Base-by-base conservation (phyloP, 148 eudicot species). In the Camellia sinensis region DNA sequence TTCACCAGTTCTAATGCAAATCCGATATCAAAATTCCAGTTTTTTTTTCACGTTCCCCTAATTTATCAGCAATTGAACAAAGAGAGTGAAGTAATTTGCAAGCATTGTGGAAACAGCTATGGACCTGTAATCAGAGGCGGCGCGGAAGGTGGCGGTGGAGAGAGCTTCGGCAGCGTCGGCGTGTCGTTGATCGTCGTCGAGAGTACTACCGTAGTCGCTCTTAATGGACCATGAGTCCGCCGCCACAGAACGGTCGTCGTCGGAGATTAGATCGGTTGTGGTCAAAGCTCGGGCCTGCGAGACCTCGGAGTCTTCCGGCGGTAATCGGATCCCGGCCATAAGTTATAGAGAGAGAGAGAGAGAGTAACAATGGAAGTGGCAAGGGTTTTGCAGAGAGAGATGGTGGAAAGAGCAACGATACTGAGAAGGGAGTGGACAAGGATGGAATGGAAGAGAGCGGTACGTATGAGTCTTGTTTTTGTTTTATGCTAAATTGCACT, bases 161-260 rank as follows among this genome's bases (percentile, higher is more conserved):
- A 96, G 99, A 17, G 97, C 99, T 73, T 96, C 98, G 70, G 99
- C 73, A 60, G 98, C 99, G 79, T 93, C 99, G 71, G 98, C 98
- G 72, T 96, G 98, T 62, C 99, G 97, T 78, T 96, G 99, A 40
- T 96, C 98, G 67, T 96, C 98, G 40, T 96, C 99, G 63, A 96
- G 89, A 40, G 97, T 94, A 75, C 97, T 94, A 0, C 99, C 99
- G 56, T 96, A 96, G 77, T 96, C 99, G 84, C 99, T 96, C 87
- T 96, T 96, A 10, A 96, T 93, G 13, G 99, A 96, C 99, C 99
- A 96, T 0, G 99, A 96, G 79, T 96, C 99, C 3, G 98, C 99
- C 69, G 99, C 97, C 29, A 96, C 80, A 2, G 99, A 96, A 41
- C 99, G 95, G 80, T 96, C 99, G 73, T 96, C 99, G 80, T 96